Evolutionary conservation across 2,329 filamentous ascomycete species (phyloP).

Genomic region (Exophiala calicioides): DNA sequence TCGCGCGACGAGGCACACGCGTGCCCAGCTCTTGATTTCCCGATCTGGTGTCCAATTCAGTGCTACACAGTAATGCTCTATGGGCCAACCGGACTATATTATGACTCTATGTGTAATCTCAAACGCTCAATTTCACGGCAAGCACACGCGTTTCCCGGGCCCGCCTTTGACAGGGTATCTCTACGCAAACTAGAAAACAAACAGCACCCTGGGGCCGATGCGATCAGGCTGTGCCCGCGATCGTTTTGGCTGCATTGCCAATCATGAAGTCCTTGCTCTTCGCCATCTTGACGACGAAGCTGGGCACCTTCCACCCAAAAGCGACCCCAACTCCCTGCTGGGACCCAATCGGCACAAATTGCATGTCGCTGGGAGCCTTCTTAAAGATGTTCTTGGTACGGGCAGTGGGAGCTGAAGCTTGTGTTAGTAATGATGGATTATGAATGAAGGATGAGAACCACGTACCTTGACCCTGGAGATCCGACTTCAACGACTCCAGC

Average conservation of each 20-base stretch:
- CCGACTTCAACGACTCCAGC: conserved; percentile 29
- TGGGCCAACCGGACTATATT: too few species aligned
- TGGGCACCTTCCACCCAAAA: conserved; percentile 41
- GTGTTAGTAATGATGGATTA: conserved; percentile 14
- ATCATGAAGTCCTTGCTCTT: conserved; percentile 43
- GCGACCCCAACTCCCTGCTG: conserved; percentile 41
- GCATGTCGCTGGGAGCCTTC: conserved; percentile 36
- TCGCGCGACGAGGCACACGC: background rate
- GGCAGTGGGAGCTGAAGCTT: conserved; percentile 27
- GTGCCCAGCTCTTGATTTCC: background rate
- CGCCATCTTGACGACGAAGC: conserved; percentile 39
- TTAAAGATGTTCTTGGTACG: conserved; percentile 37
- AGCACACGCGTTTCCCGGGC: background rate
- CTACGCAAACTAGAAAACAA: conserved; percentile 15
- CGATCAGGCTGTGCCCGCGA: conserved; percentile 30
- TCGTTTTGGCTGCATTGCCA: conserved; percentile 31
- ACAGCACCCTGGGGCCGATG: background rate
- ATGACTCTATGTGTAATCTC: background rate
- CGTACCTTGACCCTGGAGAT: conserved; percentile 30
- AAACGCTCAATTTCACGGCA: background rate
- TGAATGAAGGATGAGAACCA: background rate
- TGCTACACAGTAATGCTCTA: too few species aligned
- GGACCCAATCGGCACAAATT: conserved; percentile 43
- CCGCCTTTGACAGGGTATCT: conserved; percentile 24
- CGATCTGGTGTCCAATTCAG: background rate